Evolutionary conservation across 768 basidiomycete genomes (phyloP).

Genomic region (Lyophyllum semitale): DNA sequence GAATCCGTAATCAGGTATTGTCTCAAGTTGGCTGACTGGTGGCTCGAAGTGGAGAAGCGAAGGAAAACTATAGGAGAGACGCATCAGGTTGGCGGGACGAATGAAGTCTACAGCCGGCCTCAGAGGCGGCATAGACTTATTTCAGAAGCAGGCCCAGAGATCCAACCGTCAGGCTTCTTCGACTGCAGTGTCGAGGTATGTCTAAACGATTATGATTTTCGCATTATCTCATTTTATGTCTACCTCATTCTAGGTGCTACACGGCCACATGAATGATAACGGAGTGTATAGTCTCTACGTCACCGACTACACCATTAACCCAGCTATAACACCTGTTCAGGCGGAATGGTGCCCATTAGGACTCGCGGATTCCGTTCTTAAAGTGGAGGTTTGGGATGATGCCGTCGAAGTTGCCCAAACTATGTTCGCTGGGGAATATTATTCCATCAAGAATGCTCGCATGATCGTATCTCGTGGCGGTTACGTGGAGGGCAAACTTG

Average conservation of each 20-base stretch:
- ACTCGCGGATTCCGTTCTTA: slow-evolving; percentile 47
- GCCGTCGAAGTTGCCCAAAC: slow-evolving; percentile 41
- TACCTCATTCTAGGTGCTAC: slow-evolving; percentile 42
- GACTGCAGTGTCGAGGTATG: slow-evolving; percentile 65
- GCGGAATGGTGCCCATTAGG: slow-evolving; percentile 48
- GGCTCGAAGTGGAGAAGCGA: slow-evolving; percentile 35
- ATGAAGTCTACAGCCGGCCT: slow-evolving; percentile 6
- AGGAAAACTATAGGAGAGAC: slow-evolving; percentile 12
- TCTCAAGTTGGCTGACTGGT: slow-evolving; percentile 49
- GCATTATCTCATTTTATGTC: background rate
- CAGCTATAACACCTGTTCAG: slow-evolving; percentile 30
- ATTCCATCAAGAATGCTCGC: slow-evolving; percentile 53
- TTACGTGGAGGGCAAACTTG: slow-evolving; percentile 56
- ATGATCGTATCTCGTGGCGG: slow-evolving; percentile 39
- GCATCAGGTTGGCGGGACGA: slow-evolving; percentile 21
- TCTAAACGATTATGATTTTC: background rate
- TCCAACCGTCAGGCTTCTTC: slow-evolving; percentile 52
- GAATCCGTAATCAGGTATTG: slow-evolving; percentile 46
- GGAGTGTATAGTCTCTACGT: slow-evolving; percentile 53
- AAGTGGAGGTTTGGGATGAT: slow-evolving; percentile 60
- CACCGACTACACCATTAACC: slow-evolving; percentile 64
- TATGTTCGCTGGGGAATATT: slow-evolving; percentile 54
- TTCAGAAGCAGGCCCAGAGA: slow-evolving; percentile 48
- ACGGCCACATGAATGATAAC: slow-evolving; percentile 39
- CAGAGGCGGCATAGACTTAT: slow-evolving; percentile 46